Evolutionary conservation across 352 stramenopile species (phyloP).

Genomic region (Globisporangium mamillatum): DNA sequence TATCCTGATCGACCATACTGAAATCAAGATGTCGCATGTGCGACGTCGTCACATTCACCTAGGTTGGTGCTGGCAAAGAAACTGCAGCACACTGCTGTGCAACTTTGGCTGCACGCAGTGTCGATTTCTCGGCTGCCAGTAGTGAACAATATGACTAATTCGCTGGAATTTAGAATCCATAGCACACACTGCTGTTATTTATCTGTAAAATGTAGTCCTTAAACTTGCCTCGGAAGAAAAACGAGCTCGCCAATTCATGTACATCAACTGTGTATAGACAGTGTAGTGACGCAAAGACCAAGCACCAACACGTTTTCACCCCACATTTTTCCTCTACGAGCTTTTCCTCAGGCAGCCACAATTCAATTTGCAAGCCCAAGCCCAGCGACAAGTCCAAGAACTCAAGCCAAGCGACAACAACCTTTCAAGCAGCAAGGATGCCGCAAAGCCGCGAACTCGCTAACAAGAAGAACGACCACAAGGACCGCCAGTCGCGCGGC

Average conservation of each 20-base stretch:
- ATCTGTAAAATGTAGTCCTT: background rate
- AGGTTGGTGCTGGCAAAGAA: background rate
- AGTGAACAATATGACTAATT: background rate
- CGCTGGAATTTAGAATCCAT: background rate
- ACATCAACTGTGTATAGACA: background rate
- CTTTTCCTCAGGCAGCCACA: background rate
- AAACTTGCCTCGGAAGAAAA: background rate
- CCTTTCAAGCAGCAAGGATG: slow-evolving; percentile 43
- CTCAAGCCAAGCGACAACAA: background rate
- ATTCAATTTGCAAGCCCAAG: slow-evolving; percentile 13
- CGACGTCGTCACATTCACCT: background rate
- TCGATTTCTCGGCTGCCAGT: background rate
- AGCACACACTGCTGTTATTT: background rate
- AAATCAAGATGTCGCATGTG: background rate
- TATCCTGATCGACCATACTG: background rate
- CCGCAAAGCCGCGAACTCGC: slow-evolving; percentile 71
- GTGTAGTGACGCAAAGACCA: background rate
- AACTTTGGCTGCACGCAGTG: background rate
- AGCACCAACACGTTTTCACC: background rate
- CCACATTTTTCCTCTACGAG: background rate
- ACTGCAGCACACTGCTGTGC: background rate
- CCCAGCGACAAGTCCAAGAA: background rate
- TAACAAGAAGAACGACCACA: slow-evolving; percentile 86
- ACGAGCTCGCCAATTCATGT: background rate
- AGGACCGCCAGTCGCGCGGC: slow-evolving; percentile 80